A percentile compares a stretch with the other conserved stretches of the same genome.
phyloP scores from a whole-genome alignment of 2,329 filamentous ascomycete species.

The Grosmannia clavigera region DNA sequence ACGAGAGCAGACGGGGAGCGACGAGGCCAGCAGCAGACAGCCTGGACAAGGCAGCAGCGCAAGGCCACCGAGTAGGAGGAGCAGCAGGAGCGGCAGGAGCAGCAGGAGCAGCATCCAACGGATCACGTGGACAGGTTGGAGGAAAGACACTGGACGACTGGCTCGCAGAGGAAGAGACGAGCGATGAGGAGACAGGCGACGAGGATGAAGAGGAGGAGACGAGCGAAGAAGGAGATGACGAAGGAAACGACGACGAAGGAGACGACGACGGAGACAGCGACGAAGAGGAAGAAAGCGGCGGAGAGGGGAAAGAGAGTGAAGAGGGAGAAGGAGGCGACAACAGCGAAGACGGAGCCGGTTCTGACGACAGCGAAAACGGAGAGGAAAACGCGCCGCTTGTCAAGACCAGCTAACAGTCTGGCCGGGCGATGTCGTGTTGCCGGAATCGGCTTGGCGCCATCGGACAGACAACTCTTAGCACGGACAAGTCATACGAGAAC shows the following conservation, averaged over 20 bases:
- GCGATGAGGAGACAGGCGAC: conserved; percentile 35
- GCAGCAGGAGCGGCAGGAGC: conserved; percentile 3
- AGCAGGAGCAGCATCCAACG: conserved; percentile 25
- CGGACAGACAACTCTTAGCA: neutral
- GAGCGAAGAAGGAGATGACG: conserved; percentile 40
- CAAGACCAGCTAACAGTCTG: neutral
- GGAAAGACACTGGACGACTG: conserved; percentile 86
- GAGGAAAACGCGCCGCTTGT: conserved; percentile 8
- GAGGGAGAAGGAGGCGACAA: conserved; percentile 38
- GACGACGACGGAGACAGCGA: conserved; percentile 36
- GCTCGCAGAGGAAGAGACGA: conserved; percentile 57
- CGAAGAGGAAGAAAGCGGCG: conserved; percentile 61
- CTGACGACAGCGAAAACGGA: conserved; percentile 28
- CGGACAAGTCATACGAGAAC: neutral
- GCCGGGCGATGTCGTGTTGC: neutral
- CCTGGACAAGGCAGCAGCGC: conserved; percentile 47
- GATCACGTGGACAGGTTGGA: conserved; percentile 35
- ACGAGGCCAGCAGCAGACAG: conserved; percentile 45
- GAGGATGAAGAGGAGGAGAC: conserved; percentile 45
- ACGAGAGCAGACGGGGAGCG: conserved; percentile 24
- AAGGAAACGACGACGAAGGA: conserved; percentile 17
- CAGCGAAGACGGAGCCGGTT: conserved; percentile 31
- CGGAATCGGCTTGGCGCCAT: neutral
- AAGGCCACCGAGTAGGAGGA: conserved; percentile 1
- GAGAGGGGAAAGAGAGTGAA: conserved; percentile 41